Evolutionary conservation across 306 rosid genomes (phyloP).

Genomic region (Luffa acutangula): DNA sequence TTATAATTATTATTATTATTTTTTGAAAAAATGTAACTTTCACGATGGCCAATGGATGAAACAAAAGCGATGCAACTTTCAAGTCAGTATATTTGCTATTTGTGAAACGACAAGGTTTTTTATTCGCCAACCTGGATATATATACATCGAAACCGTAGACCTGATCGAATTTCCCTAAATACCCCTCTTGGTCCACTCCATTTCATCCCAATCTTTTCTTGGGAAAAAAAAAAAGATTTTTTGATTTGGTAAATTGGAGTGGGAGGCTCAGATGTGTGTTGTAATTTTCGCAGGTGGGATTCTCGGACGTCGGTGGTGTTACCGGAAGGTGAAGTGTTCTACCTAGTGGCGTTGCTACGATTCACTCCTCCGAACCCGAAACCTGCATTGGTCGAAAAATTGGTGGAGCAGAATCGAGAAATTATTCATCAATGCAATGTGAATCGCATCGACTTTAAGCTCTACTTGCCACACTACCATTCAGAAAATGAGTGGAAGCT

Average conservation of each 20-base stretch:
- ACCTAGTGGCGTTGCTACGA: conserved; percentile 73
- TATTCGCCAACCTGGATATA: conserved; percentile 44
- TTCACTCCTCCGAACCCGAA: conserved; percentile 47
- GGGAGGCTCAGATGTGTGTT: background rate
- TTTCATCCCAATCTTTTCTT: background rate
- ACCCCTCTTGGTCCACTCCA: background rate
- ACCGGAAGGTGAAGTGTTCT: conserved; percentile 78
- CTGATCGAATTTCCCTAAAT: conserved; percentile 4
- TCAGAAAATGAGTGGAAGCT: conserved; percentile 60
- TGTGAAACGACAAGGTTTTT: conserved; percentile 41
- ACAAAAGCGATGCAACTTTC: conserved; percentile 26
- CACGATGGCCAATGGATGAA: background rate
- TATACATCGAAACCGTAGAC: conserved; percentile 24
- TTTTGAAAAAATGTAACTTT: background rate
- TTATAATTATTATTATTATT: too few relatives aligned
- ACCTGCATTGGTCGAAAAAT: conserved; percentile 28
- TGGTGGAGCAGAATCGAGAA: conserved; percentile 59
- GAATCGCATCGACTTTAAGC: conserved; percentile 55
- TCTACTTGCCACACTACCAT: conserved; percentile 72
- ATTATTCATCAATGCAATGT: conserved; percentile 40
- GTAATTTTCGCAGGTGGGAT: conserved; percentile 63
- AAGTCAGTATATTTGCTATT: conserved; percentile 33
- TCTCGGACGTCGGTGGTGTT: conserved; percentile 55
- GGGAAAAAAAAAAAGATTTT: too few relatives aligned
- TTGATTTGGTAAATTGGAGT: too few relatives aligned